These are phyloP conservation scores for Solioccasus polychromus DNA, from an alignment of 768 basidiomycete genomes.

Conservation along the genomic window DNA sequence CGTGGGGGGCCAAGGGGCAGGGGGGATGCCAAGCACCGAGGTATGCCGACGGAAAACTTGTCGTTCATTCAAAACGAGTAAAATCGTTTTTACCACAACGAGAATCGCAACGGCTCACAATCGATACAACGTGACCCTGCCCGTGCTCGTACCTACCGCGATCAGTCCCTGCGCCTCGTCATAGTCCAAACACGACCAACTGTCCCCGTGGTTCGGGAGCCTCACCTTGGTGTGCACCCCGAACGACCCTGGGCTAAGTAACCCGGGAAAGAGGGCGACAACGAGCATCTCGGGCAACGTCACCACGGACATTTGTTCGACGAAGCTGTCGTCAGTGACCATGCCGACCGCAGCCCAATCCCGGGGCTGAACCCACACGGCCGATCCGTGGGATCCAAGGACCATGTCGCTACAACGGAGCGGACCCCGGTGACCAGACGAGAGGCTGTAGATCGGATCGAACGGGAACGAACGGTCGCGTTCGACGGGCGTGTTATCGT, in stretches of 20 bases:
- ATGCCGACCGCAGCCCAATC: slow-evolving; percentile 42
- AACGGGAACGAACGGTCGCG: slow-evolving; percentile 49
- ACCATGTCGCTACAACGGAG: slow-evolving; percentile 53
- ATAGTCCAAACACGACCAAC: slow-evolving; percentile 61
- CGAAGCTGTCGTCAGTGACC: slow-evolving; percentile 22
- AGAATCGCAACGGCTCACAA: slow-evolving; percentile 11
- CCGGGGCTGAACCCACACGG: slow-evolving; percentile 60
- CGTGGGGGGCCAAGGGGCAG: slow-evolving; percentile 3
- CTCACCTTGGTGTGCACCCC: slow-evolving; percentile 30
- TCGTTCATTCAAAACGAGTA: not conserved
- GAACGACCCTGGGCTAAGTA: slow-evolving; percentile 12
- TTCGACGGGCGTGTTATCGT: slow-evolving; percentile 16
- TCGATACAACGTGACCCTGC: slow-evolving; percentile 39
- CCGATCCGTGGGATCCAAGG: slow-evolving; percentile 55
- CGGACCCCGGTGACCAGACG: slow-evolving; percentile 42
- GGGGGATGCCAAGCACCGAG: too few relatives aligned
- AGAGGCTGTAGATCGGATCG: slow-evolving; percentile 32
- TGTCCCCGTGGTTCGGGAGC: slow-evolving; percentile 28
- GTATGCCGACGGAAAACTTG: too few relatives aligned
- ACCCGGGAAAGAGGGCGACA: slow-evolving; percentile 49
- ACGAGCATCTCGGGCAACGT: slow-evolving; percentile 41
- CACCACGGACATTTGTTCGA: slow-evolving; percentile 13
- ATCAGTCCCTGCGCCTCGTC: slow-evolving; percentile 55
- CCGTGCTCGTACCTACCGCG: slow-evolving; percentile 50
- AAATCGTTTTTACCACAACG: not conserved